Conservation (phyloP, 768 basidiomycete genomes). For the Holtermannia corniformis region DNA sequence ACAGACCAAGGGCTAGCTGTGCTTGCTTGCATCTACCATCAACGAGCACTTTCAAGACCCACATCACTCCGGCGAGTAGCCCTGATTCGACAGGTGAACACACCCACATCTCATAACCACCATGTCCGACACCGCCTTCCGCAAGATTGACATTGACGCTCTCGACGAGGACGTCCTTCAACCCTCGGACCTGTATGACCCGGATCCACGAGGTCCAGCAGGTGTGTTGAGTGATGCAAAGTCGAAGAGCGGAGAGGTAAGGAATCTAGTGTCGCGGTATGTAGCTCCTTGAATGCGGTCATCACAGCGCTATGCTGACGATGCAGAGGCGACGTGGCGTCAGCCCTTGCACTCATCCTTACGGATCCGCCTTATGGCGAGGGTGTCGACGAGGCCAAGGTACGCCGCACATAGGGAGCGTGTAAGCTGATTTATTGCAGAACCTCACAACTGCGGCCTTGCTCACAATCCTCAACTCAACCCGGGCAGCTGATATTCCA, state of each 20-base stretch:
- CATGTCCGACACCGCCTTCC: constrained; percentile 51
- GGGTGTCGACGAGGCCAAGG: constrained; percentile 83
- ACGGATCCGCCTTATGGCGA: constrained; percentile 82
- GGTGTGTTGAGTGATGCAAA: constrained; percentile 68
- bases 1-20: no score
- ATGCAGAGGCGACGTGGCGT: constrained; percentile 62
- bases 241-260: constrained; percentile 60
- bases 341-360: constrained; percentile 61
- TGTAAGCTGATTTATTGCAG: constrained; percentile 43
- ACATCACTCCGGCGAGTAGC: neutral
- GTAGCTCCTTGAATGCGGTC: constrained; percentile 28
- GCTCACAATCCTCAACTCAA: constrained; percentile 84
- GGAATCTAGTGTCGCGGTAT: constrained; percentile 64
- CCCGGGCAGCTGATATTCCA: constrained; percentile 78
- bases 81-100: no score
- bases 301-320: neutral
- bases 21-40: neutral
- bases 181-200: constrained; percentile 74
- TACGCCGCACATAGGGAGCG: constrained; percentile 33
- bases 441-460: constrained; percentile 67
- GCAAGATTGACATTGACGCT: constrained; percentile 88
- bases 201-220: constrained; percentile 68
- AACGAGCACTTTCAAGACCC: neutral
- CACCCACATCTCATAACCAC: neutral
- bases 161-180: constrained; percentile 85